phyloP scores from a whole-genome alignment of 495 filamentous ascomycete genomes.

The Penicillium manginii region DNA sequence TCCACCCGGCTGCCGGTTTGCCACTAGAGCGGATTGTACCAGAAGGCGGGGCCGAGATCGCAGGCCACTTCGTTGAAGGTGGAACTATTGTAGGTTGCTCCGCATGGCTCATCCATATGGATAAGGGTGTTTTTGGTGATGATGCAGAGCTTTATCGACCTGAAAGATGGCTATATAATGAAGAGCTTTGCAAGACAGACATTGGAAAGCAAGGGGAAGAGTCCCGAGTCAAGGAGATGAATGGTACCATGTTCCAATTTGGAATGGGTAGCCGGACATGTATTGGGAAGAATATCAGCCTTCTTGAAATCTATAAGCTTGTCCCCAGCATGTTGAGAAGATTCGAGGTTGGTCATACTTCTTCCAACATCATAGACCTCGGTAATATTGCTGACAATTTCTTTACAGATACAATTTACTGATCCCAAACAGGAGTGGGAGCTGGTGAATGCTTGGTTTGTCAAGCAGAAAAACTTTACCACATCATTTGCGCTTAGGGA shows the following conservation, averaged over 20 bases:
- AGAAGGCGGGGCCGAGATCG: slow-evolving; percentile 36
- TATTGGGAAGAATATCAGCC: slow-evolving; percentile 72
- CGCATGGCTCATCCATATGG: slow-evolving; percentile 66
- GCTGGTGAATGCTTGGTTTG: slow-evolving; percentile 39
- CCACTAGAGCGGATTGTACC: slow-evolving; percentile 56
- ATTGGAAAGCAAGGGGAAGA: slow-evolving; percentile 9
- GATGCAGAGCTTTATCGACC: slow-evolving; percentile 61
- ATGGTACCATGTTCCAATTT: slow-evolving; percentile 44
- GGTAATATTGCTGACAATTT: slow-evolving; percentile 5
- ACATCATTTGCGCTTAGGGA: slow-evolving; percentile 16
- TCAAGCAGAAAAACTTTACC: slow-evolving; percentile 29
- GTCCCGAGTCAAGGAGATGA: slow-evolving; percentile 20
- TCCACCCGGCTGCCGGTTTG: slow-evolving; percentile 63
- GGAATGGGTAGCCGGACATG: slow-evolving; percentile 66
- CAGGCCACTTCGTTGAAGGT: slow-evolving; percentile 57
- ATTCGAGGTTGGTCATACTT: slow-evolving; percentile 53
- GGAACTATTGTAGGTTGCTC: slow-evolving; percentile 66
- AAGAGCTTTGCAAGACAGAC: slow-evolving; percentile 12
- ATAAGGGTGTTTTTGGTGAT: slow-evolving; percentile 59
- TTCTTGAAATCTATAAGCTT: slow-evolving; percentile 81
- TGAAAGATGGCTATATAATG: slow-evolving; percentile 61
- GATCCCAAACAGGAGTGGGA: slow-evolving; percentile 34
- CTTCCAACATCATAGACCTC: not conserved
- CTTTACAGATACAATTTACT: slow-evolving; percentile 29
- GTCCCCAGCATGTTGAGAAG: slow-evolving; percentile 68